Base-by-base conservation (phyloP, 768 basidiomycete species). In the Zangia roseola region DNA sequence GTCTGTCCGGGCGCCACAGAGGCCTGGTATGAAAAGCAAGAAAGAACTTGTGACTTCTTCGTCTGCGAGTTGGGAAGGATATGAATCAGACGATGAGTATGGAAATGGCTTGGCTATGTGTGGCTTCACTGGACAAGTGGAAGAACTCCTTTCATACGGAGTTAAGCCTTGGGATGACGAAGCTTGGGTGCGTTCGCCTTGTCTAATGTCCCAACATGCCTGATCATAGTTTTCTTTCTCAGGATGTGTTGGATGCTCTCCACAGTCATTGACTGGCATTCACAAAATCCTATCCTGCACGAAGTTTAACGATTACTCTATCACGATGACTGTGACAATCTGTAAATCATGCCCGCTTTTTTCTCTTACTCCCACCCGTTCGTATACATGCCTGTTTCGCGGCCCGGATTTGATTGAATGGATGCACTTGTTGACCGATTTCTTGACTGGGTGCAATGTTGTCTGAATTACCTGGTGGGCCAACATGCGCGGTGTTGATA, bases 161-260 rank as follows among this genome's bases (percentile, higher is more conserved):
- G 70, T 75, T n/a, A 75, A 69, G 43, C 74, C 75, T 6, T 75
- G 74, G 73, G 74, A 78, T 10, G 71, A 74, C 7, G 69, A 75
- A 54, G 72, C 74, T 40, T 50, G 59, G 52, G 75, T 74, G 51
- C 17, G 71, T 61, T 34, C 16, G 4, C 17, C 20, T 19, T 6
- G 16, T 24, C 13, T 20, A 10, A n/a, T 8, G 7, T n/a, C 23
- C 31, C 16, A 21, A 6, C n/a, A 7, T 4, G 4, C 25, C 36
- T 20, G 16, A 4, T 39, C 31, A 25, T 7, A n/a, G 19, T 35
- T 41, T 36, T 16, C 16, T 2, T 7, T 45, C 10, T 42, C 30
- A 62, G 56, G 62, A 64, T 36, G n/a, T 58, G 30, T 17, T 64
- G 51, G 1, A 38, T 34, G 53, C 35, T 7, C 38, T 62, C 5